Evolutionary conservation across 2,329 filamentous ascomycete genomes (phyloP).

Genomic region (Coniochaeta sp.): DNA sequence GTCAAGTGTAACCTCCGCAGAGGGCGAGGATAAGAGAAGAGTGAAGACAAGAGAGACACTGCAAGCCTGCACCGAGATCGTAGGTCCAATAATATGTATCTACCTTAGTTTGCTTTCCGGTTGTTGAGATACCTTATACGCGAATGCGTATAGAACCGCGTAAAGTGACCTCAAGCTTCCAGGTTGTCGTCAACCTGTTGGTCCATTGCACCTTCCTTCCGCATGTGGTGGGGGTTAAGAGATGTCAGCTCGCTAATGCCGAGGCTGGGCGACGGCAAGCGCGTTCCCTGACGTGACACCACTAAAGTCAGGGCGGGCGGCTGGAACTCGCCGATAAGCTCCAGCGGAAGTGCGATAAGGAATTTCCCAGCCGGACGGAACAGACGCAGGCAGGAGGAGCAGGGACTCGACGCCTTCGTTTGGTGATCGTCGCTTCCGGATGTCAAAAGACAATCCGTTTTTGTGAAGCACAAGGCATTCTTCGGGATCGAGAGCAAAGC

Average conservation of each 20-base stretch:
- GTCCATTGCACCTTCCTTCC: neutral
- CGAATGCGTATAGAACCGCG: neutral
- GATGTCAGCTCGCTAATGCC: neutral
- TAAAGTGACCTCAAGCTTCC: neutral
- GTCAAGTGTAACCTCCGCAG: neutral
- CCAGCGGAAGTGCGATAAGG: neutral
- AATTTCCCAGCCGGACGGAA: conserved; percentile 1
- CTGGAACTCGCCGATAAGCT: conserved; percentile 1
- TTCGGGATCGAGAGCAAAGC: neutral
- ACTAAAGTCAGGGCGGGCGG: neutral
- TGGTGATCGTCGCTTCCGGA: neutral
- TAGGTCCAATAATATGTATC: neutral
- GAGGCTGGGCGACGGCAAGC: neutral
- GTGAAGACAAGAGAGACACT: neutral
- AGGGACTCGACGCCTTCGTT: neutral
- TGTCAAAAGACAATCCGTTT: neutral
- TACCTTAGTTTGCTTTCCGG: no score
- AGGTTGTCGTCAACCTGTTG: neutral
- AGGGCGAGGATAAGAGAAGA: neutral
- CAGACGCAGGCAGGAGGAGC: neutral
- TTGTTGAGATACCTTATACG: no score
- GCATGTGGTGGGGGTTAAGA: neutral
- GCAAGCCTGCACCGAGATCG: neutral
- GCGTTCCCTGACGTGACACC: neutral
- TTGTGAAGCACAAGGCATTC: neutral